phyloP scores from a whole-genome alignment of 768 basidiomycete genomes.

The Leccinum truebloodii region DNA sequence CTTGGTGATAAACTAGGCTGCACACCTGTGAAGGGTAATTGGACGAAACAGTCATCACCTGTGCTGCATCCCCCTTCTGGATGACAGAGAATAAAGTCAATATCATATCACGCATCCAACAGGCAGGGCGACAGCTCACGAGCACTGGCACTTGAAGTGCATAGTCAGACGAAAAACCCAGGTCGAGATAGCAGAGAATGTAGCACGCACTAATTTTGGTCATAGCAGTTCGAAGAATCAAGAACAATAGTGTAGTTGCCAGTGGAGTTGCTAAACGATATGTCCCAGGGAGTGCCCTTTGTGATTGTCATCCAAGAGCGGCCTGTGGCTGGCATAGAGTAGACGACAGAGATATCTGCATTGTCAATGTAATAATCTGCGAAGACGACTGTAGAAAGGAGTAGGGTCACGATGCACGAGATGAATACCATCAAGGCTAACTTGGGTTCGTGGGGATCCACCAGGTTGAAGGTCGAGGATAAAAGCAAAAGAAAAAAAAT shows the following conservation, averaged over 20 bases:
- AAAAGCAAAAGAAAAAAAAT: not conserved
- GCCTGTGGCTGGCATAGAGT: slow-evolving; percentile 22
- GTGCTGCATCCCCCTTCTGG: slow-evolving; percentile 22
- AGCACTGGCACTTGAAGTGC: slow-evolving; percentile 9
- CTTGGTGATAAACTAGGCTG: not conserved
- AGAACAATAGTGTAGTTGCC: slow-evolving; percentile 8
- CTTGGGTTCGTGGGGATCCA: not conserved
- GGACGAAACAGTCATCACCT: slow-evolving; percentile 16
- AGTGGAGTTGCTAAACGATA: slow-evolving; percentile 4
- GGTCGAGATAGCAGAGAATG: not conserved
- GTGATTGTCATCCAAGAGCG: slow-evolving; percentile 18
- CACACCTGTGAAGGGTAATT: slow-evolving; percentile 26
- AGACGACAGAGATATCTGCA: slow-evolving; percentile 21
- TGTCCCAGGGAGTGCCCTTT: not conserved
- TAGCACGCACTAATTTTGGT: slow-evolving; percentile 28
- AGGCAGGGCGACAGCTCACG: slow-evolving; percentile 11
- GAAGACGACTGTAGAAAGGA: slow-evolving; percentile 16
- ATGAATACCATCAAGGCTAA: not conserved
- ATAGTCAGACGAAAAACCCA: not conserved
- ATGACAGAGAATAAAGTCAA: not conserved
- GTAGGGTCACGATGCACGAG: slow-evolving; percentile 7
- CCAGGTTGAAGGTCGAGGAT: not conserved
- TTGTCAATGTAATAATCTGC: slow-evolving; percentile 30
- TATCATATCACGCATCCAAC: not conserved
- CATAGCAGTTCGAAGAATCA: slow-evolving; percentile 22